Evolutionary conservation across 495 filamentous ascomycete genomes (phyloP).

Genomic region (Penicillium robsamsonii): DNA sequence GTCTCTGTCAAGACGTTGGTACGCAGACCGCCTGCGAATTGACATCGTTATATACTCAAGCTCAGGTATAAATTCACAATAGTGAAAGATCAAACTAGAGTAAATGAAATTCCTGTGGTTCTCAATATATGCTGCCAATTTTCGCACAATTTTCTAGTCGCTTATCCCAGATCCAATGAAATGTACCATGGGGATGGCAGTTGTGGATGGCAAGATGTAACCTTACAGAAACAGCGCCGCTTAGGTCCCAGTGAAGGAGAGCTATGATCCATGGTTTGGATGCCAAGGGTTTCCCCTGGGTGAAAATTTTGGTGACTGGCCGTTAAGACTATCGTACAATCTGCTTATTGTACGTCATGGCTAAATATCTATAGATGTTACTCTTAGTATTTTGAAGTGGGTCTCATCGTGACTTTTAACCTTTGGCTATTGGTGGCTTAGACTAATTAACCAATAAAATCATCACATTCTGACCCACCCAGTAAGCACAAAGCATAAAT

Average conservation of each 20-base stretch:
- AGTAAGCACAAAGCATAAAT: constrained; percentile 2
- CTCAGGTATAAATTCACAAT: background rate
- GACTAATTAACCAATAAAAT: background rate
- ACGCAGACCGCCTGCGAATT: background rate
- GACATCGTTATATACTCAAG: background rate
- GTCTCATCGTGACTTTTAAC: background rate
- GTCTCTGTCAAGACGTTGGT: background rate
- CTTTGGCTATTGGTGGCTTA: constrained; percentile 1
- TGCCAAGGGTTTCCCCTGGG: background rate
- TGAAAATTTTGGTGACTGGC: background rate
- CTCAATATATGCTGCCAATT: background rate
- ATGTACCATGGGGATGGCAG: background rate
- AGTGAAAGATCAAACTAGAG: background rate
- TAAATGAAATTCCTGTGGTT: background rate
- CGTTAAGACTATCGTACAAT: background rate
- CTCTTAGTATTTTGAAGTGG: background rate
- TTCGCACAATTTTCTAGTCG: background rate
- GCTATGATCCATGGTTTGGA: background rate
- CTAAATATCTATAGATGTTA: background rate
- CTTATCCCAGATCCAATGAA: background rate
- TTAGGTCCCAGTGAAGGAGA: background rate
- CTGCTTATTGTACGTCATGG: constrained; percentile 11
- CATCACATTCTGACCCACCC: background rate
- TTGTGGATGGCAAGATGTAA: background rate
- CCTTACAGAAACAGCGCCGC: constrained; percentile 5